Evolutionary conservation across 176 grass and related monocot species (phyloP).

Genomic region (Coix lacrymajobi): DNA sequence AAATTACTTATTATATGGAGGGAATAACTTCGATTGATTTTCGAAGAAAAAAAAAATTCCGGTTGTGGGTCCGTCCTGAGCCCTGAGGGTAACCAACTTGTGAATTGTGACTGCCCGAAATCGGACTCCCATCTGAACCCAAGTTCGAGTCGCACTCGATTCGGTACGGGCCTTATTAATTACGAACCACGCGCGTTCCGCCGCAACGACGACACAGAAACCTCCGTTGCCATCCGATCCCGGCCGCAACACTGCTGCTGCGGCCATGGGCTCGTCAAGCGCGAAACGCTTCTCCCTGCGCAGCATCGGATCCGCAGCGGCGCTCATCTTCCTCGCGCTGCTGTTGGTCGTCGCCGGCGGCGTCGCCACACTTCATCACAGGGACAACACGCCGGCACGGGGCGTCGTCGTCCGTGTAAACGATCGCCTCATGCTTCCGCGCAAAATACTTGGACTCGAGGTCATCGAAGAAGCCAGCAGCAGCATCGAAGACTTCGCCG

Average conservation of each 20-base stretch:
- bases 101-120: neutral
- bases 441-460: neutral
- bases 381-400: neutral
- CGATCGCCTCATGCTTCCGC: neutral
- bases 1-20: too few relatives aligned
- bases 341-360: neutral
- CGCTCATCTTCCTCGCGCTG: neutral
- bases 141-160: neutral
- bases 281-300: neutral
- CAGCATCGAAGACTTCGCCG: neutral
- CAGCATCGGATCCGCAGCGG: neutral
- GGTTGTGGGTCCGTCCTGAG: too few relatives aligned
- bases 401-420: neutral
- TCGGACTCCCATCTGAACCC: neutral
- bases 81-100: too few relatives aligned
- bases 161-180: neutral
- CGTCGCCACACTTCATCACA: neutral
- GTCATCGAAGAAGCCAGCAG: neutral
- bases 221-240: neutral
- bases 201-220: neutral
- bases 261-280: neutral
- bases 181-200: neutral
- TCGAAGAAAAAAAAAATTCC: too few relatives aligned
- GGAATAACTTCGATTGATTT: too few relatives aligned
- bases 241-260: neutral